phyloP scores from a whole-genome alignment of 192 early-diverging fungal genomes.

The Backusella mclennaniae region DNA sequence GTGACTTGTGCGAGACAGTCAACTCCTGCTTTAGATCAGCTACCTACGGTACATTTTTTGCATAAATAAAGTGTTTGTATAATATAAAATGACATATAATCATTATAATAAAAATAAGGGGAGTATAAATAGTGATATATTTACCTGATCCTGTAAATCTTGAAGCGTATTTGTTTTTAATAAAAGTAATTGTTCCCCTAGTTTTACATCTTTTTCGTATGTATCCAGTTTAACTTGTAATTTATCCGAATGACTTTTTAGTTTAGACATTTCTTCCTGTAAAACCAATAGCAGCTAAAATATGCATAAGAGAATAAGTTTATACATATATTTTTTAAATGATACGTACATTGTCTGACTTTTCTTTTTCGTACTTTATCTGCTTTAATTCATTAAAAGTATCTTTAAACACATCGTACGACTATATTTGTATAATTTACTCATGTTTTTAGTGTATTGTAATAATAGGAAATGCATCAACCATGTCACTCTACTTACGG shows the following conservation, averaged over 20 bases:
- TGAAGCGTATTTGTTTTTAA: neutral
- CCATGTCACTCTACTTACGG: neutral
- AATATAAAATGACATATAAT: neutral
- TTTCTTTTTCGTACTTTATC: neutral
- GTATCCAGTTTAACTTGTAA: neutral
- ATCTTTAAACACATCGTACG: conserved; percentile 4
- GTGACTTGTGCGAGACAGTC: neutral
- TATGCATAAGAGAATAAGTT: neutral
- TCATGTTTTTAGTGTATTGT: neutral
- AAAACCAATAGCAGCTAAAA: neutral
- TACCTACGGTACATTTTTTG: neutral
- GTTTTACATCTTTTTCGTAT: neutral
- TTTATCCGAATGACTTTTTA: conserved; percentile 5
- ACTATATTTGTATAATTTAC: conserved; percentile 1
- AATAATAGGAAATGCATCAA: neutral
- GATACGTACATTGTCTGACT: neutral
- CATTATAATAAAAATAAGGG: neutral
- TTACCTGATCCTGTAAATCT: neutral
- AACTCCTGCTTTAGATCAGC: conserved; percentile 11
- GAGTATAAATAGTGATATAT: neutral
- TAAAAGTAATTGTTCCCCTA: conserved; percentile 3
- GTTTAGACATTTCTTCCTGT: conserved; percentile 5
- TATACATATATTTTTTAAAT: neutral
- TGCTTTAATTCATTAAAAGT: neutral
- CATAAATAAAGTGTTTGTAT: no score